These are phyloP conservation scores for Brassica incana DNA, from an alignment of 345 rosid species.

Conservation along the genomic window DNA sequence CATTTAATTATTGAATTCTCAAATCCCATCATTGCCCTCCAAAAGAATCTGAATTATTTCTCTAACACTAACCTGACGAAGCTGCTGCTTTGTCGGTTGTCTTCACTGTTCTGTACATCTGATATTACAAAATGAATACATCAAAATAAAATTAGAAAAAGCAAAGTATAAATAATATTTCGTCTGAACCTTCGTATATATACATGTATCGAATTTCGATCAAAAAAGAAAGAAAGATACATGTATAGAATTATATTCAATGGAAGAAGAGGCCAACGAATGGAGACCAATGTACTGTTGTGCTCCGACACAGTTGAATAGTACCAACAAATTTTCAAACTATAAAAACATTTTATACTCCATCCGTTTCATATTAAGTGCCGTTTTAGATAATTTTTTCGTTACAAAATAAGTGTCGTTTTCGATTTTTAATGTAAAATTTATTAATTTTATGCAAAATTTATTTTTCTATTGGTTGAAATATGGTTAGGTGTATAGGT, in stretches of 20 bases:
- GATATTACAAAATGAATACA: slow-evolving; percentile 1
- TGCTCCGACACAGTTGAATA: slow-evolving; percentile 38
- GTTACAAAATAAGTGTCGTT: too few species aligned
- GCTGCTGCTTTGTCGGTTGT: slow-evolving; percentile 46
- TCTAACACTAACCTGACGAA: slow-evolving; percentile 38
- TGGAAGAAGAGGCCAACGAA: slow-evolving; percentile 36
- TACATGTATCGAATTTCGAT: too few species aligned
- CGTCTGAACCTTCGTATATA: background rate
- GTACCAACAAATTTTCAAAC: slow-evolving; percentile 38
- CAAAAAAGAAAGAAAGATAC: background rate
- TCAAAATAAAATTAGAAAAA: background rate
- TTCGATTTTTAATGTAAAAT: too few species aligned
- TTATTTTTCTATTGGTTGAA: too few species aligned
- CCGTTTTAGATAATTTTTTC: too few species aligned
- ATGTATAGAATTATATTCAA: slow-evolving; percentile 15
- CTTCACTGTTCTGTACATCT: slow-evolving; percentile 48
- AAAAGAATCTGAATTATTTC: slow-evolving; percentile 16
- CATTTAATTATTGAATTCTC: background rate
- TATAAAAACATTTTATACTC: background rate
- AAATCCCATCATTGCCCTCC: background rate
- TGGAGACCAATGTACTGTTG: slow-evolving; percentile 41
- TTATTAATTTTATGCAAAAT: too few species aligned
- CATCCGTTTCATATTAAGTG: too few species aligned
- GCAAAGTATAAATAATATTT: background rate
- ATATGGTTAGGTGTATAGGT: too few species aligned